Evolutionary conservation across 331 rosid genomes (phyloP), one percentile per base, ranked within the genome.

Genomic region (Rosa hybrid): DNA sequence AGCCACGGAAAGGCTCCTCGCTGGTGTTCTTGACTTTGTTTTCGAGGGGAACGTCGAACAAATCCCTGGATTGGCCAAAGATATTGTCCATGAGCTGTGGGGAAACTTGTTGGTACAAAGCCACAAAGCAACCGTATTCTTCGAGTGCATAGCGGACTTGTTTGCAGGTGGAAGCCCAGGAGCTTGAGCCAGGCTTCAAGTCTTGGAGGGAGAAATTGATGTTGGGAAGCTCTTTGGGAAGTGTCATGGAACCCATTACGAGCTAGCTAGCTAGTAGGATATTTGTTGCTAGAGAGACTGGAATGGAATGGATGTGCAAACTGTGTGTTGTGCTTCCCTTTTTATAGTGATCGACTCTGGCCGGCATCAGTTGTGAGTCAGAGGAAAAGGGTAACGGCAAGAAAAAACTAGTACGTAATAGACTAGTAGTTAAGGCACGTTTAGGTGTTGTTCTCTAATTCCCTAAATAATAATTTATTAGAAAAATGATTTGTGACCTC

Each of bases 11-110:
- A 18, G 90, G 91, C 81, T 90, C 88, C 1, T 83, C 83, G 53
- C 83, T 82, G 0, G 34, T 50, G 75, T 79, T 80, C 60, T 79
- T 84, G 79, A 51, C 72, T 77, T 90, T 88, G 72, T 83, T 88
- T 77, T 86, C 84, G 21, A 74, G 11, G 14, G 94, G 91, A 64
- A 88, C 87, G 80, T 86, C 83, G 48, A 88, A 88, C 44, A 88
- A 57, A 70, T 83, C 87, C 82, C 46, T 71, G 76, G 85, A 79
- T 6, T 81, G 72, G 21, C 68, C 38, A 41, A 90, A 84, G 53
- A 84, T 81, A 4, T 72, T 70, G 70, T 83, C 69, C 72, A 72
- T 11, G 81, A 86, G 91, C 25, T 81, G 79, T 34, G 11, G 38
- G 4, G 90, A 46, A 57, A 83, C 74, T 64, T 75, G 76, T 27